Percentiles rank a stretch among this genome's conserved stretches.
Conservation (phyloP, 2,329 filamentous ascomycete genomes). For the Gaeumannomyces tritici region DNA sequence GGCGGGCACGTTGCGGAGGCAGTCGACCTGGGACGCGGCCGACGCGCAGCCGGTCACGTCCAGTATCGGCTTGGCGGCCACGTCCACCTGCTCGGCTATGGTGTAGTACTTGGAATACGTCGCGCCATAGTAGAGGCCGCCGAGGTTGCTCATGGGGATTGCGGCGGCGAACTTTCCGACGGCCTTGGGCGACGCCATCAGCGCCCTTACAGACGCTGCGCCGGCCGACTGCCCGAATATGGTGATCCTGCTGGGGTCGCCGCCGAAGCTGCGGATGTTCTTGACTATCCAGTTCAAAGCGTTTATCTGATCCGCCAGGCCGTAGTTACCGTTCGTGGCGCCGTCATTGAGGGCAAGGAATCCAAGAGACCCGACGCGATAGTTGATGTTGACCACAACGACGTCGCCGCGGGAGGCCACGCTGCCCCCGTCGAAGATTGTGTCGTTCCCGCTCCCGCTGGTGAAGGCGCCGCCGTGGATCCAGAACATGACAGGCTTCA, state of each 20-base stretch:
- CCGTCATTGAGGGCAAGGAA: slow-evolving; percentile 44
- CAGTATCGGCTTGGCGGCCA: slow-evolving; percentile 41
- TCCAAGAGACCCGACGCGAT: slow-evolving; percentile 47
- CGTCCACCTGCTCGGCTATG: slow-evolving; percentile 37
- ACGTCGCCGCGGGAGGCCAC: slow-evolving; percentile 49
- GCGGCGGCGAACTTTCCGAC: slow-evolving; percentile 36
- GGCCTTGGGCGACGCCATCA: slow-evolving; percentile 37
- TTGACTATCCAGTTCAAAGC: slow-evolving; percentile 39
- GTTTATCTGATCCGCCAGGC: slow-evolving; percentile 36
- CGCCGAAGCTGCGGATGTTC: slow-evolving; percentile 45
- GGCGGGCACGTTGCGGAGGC: slow-evolving; percentile 37
- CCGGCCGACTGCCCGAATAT: slow-evolving; percentile 47
- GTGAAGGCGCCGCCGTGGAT: slow-evolving; percentile 46
- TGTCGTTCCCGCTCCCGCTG: slow-evolving; percentile 29
- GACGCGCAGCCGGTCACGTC: slow-evolving; percentile 39
- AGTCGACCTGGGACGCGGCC: slow-evolving; percentile 38
- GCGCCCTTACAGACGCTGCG: slow-evolving; percentile 37
- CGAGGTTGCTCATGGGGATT: slow-evolving; percentile 30
- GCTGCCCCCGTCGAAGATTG: slow-evolving; percentile 40
- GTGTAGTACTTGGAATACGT: slow-evolving; percentile 51
- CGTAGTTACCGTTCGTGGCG: slow-evolving; percentile 36
- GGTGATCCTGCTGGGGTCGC: slow-evolving; percentile 44
- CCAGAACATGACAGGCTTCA: slow-evolving; percentile 28
- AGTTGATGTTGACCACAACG: slow-evolving; percentile 51
- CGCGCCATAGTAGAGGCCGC: slow-evolving; percentile 40